Percentiles rank a stretch among this genome's conserved stretches.
These are phyloP conservation scores for Suillus occidentalis DNA, from an alignment of 768 basidiomycete genomes.

Conservation along the genomic window DNA sequence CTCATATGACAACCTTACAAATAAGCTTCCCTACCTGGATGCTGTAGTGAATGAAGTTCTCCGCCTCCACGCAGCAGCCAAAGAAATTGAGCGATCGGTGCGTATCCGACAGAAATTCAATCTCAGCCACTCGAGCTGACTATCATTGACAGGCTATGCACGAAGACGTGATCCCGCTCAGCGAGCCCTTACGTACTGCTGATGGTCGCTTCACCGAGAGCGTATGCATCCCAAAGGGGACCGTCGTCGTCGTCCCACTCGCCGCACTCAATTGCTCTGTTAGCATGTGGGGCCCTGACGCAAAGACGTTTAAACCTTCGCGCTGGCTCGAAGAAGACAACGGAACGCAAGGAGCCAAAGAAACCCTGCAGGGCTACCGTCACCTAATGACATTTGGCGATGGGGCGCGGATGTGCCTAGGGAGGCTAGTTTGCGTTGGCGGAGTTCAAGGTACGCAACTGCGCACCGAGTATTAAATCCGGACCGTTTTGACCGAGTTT, in stretches of 20 bases:
- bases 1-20: conserved; percentile 39
- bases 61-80: conserved; percentile 37
- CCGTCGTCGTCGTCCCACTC: conserved; percentile 38
- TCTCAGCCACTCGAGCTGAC: background rate
- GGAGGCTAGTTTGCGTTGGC: conserved; percentile 44
- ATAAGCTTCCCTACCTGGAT: conserved; percentile 41
- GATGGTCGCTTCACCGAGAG: conserved; percentile 29
- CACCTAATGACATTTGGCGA: conserved; percentile 46
- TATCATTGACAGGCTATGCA: conserved; percentile 28
- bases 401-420: conserved; percentile 46
- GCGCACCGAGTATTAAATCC: background rate
- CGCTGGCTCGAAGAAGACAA: conserved; percentile 40
- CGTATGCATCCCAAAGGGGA: conserved; percentile 40
- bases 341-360: conserved; percentile 17
- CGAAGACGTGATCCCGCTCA: conserved; percentile 41
- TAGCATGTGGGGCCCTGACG: conserved; percentile 45
- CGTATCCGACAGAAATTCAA: background rate
- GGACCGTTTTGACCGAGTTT: background rate
- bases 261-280: conserved; percentile 40
- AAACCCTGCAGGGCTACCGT: conserved; percentile 37
- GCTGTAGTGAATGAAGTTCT: conserved; percentile 41
- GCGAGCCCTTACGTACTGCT: conserved; percentile 27
- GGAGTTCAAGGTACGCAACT: conserved; percentile 38
- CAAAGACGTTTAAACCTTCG: conserved; percentile 42
- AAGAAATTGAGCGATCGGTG: conserved; percentile 34